Evolutionary conservation across 179 eudicot genomes (phyloP).

Genomic region (Patellifolia procumbens): DNA sequence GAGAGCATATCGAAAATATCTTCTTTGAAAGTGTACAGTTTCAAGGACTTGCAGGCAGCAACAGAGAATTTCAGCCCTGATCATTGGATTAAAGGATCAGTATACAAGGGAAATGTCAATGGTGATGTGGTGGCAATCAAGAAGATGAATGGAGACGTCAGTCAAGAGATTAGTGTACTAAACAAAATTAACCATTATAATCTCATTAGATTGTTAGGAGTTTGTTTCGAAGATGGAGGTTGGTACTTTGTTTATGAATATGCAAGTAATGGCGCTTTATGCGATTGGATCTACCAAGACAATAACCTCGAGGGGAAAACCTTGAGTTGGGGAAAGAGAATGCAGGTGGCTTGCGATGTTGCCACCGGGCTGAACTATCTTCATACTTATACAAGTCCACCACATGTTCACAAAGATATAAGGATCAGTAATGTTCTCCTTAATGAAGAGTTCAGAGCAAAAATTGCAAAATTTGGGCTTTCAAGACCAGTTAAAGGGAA

Average conservation of each 20-base stretch:
- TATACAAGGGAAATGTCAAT: conserved; percentile 49
- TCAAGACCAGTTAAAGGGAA: conserved; percentile 41
- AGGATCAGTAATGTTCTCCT: conserved; percentile 48
- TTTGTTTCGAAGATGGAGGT: conserved; percentile 39
- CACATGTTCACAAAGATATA: conserved; percentile 51
- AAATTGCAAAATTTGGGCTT: conserved; percentile 54
- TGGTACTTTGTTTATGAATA: conserved; percentile 62
- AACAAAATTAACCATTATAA: conserved; percentile 67
- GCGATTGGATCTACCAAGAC: conserved; percentile 49
- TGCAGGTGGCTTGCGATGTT: conserved; percentile 44
- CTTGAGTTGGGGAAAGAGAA: conserved; percentile 41
- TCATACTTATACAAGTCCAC: conserved; percentile 59
- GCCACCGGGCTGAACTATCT: conserved; percentile 55
- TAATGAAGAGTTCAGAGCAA: conserved; percentile 41
- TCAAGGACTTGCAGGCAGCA: conserved; percentile 50
- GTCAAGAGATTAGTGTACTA: conserved; percentile 50
- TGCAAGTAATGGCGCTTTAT: conserved; percentile 54
- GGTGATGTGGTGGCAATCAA: conserved; percentile 53
- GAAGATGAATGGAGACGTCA: conserved; percentile 40
- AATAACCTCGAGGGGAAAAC: conserved; percentile 7
- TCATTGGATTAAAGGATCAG: conserved; percentile 44
- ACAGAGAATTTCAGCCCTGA: conserved; percentile 48
- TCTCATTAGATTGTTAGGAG: conserved; percentile 52
- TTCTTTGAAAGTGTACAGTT: conserved; percentile 46
- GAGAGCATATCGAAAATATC: conserved; percentile 42